Evolutionary conservation across 108 stramenopile species (phyloP).

Genomic region (Mediolabrus comicus): DNA sequence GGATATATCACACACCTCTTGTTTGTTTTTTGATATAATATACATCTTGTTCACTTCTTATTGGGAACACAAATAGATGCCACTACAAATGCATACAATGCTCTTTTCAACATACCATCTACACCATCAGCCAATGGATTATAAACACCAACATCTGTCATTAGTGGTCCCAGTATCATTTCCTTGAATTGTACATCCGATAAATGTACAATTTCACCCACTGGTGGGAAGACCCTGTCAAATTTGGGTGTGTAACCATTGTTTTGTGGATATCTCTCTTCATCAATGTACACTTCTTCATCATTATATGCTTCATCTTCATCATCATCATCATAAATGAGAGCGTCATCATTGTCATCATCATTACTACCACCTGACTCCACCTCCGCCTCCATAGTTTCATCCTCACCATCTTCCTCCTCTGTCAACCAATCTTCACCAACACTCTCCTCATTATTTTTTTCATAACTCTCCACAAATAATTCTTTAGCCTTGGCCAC

Average conservation of each 20-base stretch:
- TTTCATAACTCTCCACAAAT: too few relatives aligned
- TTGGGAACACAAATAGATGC: background rate
- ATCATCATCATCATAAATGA: constrained; percentile 3
- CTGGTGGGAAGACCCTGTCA: constrained; percentile 1
- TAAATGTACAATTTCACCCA: background rate
- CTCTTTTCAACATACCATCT: background rate
- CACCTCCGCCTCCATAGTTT: background rate
- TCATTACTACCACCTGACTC: background rate
- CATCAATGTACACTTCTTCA: background rate
- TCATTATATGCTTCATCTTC: background rate
- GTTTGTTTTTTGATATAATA: too few relatives aligned
- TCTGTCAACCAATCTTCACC: constrained; percentile 6
- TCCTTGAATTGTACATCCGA: background rate
- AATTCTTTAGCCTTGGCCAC: constrained; percentile 4
- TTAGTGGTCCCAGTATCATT: background rate
- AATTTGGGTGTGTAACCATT: background rate
- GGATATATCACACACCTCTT: too few relatives aligned
- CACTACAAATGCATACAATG: constrained; percentile 3
- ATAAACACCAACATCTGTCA: background rate
- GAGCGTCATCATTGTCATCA: background rate
- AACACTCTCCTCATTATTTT: background rate
- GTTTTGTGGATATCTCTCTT: constrained; percentile 3
- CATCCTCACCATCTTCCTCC: background rate
- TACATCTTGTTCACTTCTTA: background rate
- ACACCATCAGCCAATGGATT: background rate